Percentiles rank a stretch among this genome's conserved stretches.
Evolutionary conservation across 345 rosid species (phyloP).

Genomic region (Populus alba): DNA sequence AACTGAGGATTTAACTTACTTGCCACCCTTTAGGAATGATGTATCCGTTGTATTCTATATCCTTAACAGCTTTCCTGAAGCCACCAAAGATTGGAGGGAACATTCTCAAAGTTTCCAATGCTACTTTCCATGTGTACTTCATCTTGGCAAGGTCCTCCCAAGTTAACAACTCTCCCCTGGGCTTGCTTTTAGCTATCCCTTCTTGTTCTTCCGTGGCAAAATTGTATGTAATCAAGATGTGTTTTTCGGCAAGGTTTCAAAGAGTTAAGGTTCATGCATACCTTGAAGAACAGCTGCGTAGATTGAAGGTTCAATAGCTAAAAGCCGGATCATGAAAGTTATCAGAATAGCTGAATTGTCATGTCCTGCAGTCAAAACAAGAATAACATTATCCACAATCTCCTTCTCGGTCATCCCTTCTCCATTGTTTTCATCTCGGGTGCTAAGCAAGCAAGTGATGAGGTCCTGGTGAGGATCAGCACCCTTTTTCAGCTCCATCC

Average conservation of each 20-base stretch:
- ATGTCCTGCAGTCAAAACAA: conserved; percentile 60
- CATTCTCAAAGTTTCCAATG: conserved; percentile 44
- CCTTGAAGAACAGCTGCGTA: conserved; percentile 48
- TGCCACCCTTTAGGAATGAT: conserved; percentile 57
- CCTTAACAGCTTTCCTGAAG: conserved; percentile 42
- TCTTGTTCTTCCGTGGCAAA: conserved; percentile 41
- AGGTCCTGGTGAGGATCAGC: conserved; percentile 41
- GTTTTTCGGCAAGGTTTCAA: background rate
- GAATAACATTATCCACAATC: conserved; percentile 49
- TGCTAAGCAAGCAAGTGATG: conserved; percentile 42
- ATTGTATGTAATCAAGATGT: too few relatives aligned
- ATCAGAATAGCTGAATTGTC: conserved; percentile 49
- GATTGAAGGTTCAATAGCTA: conserved; percentile 40
- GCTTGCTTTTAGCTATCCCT: conserved; percentile 42
- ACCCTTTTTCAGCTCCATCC: conserved; percentile 24
- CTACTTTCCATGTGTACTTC: conserved; percentile 67
- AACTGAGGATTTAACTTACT: conserved; percentile 23
- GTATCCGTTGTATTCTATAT: conserved; percentile 40
- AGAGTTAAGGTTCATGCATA: conserved; percentile 1
- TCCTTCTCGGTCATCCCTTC: conserved; percentile 40
- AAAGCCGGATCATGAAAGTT: conserved; percentile 47
- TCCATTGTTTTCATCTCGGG: conserved; percentile 6
- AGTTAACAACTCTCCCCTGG: conserved; percentile 35
- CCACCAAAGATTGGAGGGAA: conserved; percentile 50
- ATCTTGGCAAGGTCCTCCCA: conserved; percentile 58